These are phyloP conservation scores for Cordyceps sp. DNA, from an alignment of 2,329 filamentous ascomycete species.

Conservation along the genomic window DNA sequence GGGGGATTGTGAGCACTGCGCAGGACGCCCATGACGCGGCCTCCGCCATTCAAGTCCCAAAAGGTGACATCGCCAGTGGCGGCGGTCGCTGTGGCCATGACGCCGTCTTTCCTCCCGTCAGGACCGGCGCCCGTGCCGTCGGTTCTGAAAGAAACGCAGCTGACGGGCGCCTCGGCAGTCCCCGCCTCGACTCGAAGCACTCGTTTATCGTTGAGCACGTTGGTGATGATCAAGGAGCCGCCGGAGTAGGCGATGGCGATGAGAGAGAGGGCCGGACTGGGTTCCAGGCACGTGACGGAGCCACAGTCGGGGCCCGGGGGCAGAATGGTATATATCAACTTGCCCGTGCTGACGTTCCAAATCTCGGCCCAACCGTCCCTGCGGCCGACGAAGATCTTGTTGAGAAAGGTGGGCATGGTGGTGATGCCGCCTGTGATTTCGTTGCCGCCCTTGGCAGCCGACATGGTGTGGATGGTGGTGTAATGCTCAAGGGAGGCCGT, in stretches of 20 bases:
- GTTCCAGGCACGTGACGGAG: conserved; percentile 72
- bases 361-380: conserved; percentile 85
- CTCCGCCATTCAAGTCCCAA: conserved; percentile 88
- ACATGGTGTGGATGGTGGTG: conserved; percentile 55
- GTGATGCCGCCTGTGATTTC: conserved; percentile 63
- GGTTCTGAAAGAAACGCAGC: conserved; percentile 76
- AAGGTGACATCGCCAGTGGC: conserved; percentile 79
- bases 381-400: conserved; percentile 85
- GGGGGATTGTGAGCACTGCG: conserved; percentile 77
- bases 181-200: conserved; percentile 54
- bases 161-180: conserved; percentile 48
- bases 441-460: conserved; percentile 39
- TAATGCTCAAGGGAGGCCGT: conserved; percentile 72
- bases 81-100: conserved; percentile 80
- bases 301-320: conserved; percentile 58
- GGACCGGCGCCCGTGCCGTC: conserved; percentile 79
- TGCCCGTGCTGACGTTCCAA: conserved; percentile 89
- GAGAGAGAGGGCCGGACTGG: conserved; percentile 68
- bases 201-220: conserved; percentile 62
- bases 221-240: conserved; percentile 64
- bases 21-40: conserved; percentile 71
- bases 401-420: conserved; percentile 87
- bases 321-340: conserved; percentile 78
- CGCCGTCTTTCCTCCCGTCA: conserved; percentile 69
- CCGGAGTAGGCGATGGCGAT: conserved; percentile 76